Evolutionary conservation across 106 monocot genomes (phyloP), one percentile per base, ranked within the genome.

Genomic region (Dendrobium officinale): DNA sequence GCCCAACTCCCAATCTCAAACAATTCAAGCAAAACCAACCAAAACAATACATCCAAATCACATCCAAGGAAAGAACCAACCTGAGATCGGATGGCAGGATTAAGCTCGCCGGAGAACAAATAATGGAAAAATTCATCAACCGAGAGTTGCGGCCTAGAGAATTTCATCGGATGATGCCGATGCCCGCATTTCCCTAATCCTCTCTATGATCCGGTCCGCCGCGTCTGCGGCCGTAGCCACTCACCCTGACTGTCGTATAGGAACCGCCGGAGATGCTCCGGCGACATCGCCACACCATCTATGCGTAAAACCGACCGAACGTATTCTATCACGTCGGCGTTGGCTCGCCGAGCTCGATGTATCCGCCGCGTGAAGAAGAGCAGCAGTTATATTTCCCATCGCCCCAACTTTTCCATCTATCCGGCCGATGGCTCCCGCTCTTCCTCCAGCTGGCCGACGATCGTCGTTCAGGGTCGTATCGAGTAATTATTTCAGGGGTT

Each of bases 91-190:
- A 89, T 27, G 42, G 89, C 85, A 47, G 89, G 83, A 73, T 92
- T 92, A 82, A 89, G 85, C 0, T 87, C 87, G 4, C 77, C 84
- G 68, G 83, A 83, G 81, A 92, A 87, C 80, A 92, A 86, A 59
- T 77, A 85, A 67, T 82, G 81, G 66, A 84, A 85, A 77, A 92
- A 92, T 9, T 92, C 87, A 2, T 92, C 92, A 10, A 87, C 70
- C 42, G 77, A 24, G 44, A 92, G 78, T 1, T 73, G 49, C 8
- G 74, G 59, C 67, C 72, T 66, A 19, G 73, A 74, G n/a, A 82
- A 37, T 81, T 56, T 78, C 22, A 64, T 59, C 67, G 85, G 81
- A 31, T 24, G 22, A 24, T 59, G 68, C 42, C 75, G 80, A 22
- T 78, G 83, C n/a, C 41, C 79, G 77, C n/a, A 82, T 56, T 26